A percentile compares a stretch with the other conserved stretches of the same genome.
These are phyloP conservation scores for Pyrenopolyporus hunteri DNA, from an alignment of 495 filamentous ascomycete genomes.

Conservation along the genomic window DNA sequence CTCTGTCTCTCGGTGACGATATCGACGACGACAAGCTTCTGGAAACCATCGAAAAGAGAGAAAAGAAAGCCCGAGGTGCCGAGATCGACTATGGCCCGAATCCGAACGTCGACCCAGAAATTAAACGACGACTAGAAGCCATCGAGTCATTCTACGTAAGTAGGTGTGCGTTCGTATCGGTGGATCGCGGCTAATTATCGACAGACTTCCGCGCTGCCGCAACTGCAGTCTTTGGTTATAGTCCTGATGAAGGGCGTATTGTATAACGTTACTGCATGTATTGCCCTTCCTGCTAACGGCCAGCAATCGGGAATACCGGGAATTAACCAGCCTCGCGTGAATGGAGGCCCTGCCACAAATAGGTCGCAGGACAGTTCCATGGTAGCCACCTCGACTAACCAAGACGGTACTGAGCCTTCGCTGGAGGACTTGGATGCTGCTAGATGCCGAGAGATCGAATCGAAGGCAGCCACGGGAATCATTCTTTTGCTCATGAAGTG, in stretches of 20 bases:
- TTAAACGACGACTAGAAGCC: constrained; percentile 70
- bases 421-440: constrained; percentile 79
- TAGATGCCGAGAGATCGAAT: constrained; percentile 81
- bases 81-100: constrained; percentile 62
- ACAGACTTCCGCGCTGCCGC: constrained; percentile 76
- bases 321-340: constrained; percentile 42
- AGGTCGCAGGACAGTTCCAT: constrained; percentile 40
- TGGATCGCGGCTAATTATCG: constrained; percentile 13
- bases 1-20: constrained; percentile 55
- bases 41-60: constrained; percentile 43
- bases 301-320: constrained; percentile 41
- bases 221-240: constrained; percentile 93
- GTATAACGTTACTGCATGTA: constrained; percentile 73
- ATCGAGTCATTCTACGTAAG: constrained; percentile 88
- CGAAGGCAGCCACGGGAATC: constrained; percentile 87
- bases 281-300: constrained; percentile 47
- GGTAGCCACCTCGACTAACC: constrained; percentile 41
- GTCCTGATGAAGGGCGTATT: constrained; percentile 87
- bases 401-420: constrained; percentile 50
- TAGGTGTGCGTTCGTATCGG: constrained; percentile 19
- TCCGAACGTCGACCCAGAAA: constrained; percentile 51
- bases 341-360: constrained; percentile 42
- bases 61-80: constrained; percentile 39
- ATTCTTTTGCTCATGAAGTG: constrained; percentile 88
- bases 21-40: constrained; percentile 42